Conservation (phyloP, 306 rosid genomes). For the Trifolium subterraneum region DNA sequence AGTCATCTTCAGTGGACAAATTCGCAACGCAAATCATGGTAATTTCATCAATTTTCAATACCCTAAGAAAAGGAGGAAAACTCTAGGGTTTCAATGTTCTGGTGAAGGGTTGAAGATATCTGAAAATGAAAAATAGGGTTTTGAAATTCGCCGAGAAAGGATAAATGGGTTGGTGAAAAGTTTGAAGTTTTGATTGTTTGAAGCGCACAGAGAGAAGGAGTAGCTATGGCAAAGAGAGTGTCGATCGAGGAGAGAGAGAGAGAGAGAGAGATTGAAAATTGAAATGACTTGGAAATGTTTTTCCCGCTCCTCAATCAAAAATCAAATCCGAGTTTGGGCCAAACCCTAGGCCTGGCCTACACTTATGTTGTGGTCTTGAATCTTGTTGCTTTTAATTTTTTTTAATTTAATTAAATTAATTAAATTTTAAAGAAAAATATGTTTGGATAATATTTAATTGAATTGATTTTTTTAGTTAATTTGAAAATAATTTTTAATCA, state of each 20-base stretch:
- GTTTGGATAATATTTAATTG: too few species aligned
- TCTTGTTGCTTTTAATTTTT: too few species aligned
- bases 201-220: constrained; percentile 3
- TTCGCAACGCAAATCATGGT: constrained; percentile 32
- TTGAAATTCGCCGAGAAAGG: constrained; percentile 21
- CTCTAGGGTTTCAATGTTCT: constrained; percentile 53
- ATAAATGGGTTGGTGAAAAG: constrained; percentile 34
- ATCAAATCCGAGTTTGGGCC: constrained; percentile 17
- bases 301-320: constrained; percentile 60
- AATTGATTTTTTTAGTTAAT: too few species aligned
- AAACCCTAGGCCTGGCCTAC: background rate
- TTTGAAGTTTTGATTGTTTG: constrained; percentile 25
- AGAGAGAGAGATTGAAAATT: constrained; percentile 8
- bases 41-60: constrained; percentile 27
- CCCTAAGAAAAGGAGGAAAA: background rate
- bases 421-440: too few species aligned
- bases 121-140: constrained; percentile 9
- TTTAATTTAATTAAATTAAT: too few species aligned
- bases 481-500: too few species aligned
- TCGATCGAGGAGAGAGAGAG: background rate
- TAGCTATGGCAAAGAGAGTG: background rate
- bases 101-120: background rate
- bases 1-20: constrained; percentile 56
- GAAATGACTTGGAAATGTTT: constrained; percentile 44
- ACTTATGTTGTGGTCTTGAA: background rate